A percentile compares a stretch with the other conserved stretches of the same genome.
Conservation (phyloP, 768 basidiomycete species). For the Termitomyces sp. region DNA sequence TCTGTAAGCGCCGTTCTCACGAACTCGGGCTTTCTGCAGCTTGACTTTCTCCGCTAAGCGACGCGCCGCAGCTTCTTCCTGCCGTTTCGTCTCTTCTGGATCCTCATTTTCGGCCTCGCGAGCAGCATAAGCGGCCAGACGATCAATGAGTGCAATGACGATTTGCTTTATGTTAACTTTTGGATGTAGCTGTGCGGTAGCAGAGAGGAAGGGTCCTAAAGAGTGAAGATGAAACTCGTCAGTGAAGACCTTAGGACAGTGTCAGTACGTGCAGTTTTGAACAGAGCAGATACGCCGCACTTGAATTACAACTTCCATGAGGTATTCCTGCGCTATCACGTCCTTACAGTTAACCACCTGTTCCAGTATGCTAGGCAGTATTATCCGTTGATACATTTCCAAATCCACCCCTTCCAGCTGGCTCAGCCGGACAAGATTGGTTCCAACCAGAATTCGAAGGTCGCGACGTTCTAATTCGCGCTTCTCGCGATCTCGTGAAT, state of each 20-base stretch:
- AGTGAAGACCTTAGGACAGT: conserved; percentile 77
- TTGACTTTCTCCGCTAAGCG: conserved; percentile 87
- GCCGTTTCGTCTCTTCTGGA: conserved; percentile 88
- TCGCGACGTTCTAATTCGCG: conserved; percentile 96
- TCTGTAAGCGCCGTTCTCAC: conserved; percentile 43
- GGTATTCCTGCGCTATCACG: conserved; percentile 96
- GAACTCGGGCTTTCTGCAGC: conserved; percentile 59
- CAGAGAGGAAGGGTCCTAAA: conserved; percentile 93
- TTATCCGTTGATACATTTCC: conserved; percentile 80
- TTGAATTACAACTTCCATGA: conserved; percentile 99
- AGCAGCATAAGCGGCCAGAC: conserved; percentile 93
- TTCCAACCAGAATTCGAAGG: conserved; percentile 93
- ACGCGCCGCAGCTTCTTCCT: conserved; percentile 90
- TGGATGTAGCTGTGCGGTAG: conserved; percentile 94
- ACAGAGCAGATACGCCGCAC: conserved; percentile 34
- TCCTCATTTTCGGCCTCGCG: conserved; percentile 96
- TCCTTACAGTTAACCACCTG: conserved; percentile 99
- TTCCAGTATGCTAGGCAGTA: conserved; percentile 91
- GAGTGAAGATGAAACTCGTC: conserved; percentile 98
- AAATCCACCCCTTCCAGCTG: conserved; percentile 97
- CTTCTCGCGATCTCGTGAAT: conserved; percentile 95
- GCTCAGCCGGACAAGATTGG: conserved; percentile 92
- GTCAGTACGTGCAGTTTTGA: neutral
- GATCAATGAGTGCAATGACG: conserved; percentile 95
- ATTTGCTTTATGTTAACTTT: conserved; percentile 99